These are phyloP conservation scores for Russula sp. DNA, from an alignment of 768 basidiomycete species.

Conservation along the genomic window DNA sequence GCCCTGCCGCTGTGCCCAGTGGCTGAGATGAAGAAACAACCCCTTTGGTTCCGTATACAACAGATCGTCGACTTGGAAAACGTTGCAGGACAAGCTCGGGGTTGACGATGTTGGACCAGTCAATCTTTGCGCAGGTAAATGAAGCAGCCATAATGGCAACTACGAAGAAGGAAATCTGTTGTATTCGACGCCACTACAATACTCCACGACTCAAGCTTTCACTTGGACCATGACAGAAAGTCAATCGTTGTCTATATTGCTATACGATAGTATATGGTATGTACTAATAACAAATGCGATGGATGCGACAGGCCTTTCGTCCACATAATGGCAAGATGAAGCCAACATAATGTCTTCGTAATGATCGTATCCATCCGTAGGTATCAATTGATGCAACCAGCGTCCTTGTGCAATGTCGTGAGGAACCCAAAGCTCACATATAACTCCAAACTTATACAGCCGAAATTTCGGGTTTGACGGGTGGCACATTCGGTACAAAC, in stretches of 20 bases:
- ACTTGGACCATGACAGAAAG: no score
- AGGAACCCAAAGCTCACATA: background rate
- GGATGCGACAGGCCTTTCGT: background rate
- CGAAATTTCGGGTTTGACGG: slow-evolving; percentile 10
- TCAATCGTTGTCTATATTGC: background rate
- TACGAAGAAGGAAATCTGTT: no score
- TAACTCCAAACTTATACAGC: slow-evolving; percentile 1
- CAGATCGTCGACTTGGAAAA: slow-evolving; percentile 82
- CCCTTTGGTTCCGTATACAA: slow-evolving; percentile 56
- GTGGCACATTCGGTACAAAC: slow-evolving; percentile 11
- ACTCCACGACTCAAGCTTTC: no score
- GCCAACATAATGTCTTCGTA: background rate
- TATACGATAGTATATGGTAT: background rate
- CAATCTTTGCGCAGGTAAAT: slow-evolving; percentile 38
- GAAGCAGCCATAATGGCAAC: slow-evolving; percentile 5
- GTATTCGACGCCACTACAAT: no score
- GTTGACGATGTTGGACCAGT: slow-evolving; percentile 63
- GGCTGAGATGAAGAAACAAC: slow-evolving; percentile 89
- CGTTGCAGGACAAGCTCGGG: slow-evolving; percentile 63
- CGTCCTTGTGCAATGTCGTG: background rate
- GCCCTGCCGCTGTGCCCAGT: slow-evolving; percentile 83
- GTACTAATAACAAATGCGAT: background rate
- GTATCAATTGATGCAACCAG: background rate
- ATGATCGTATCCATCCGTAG: background rate
- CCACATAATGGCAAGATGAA: no score